These are phyloP conservation scores for Trametes punicea DNA, from an alignment of 768 basidiomycete species.

Conservation along the genomic window DNA sequence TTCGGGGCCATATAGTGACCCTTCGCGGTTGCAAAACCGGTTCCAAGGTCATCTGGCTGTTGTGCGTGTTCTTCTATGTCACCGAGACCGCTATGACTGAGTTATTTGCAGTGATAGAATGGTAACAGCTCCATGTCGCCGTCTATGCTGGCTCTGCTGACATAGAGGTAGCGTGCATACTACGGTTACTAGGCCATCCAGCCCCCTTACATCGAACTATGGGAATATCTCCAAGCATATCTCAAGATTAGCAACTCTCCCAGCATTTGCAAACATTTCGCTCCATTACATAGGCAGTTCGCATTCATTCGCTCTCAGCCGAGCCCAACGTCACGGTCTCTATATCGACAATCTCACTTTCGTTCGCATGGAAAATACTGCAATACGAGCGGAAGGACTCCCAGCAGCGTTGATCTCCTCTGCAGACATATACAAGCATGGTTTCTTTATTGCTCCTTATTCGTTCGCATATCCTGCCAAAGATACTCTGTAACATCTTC, in stretches of 20 bases:
- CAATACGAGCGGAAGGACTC: neutral
- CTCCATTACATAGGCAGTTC: constrained; percentile 1
- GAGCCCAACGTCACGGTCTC: neutral
- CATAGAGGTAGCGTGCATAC: constrained; percentile 50
- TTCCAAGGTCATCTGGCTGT: constrained; percentile 90
- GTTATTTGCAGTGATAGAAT: constrained; percentile 49
- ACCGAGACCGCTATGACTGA: neutral
- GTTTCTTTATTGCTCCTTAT: constrained; percentile 27
- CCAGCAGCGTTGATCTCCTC: neutral
- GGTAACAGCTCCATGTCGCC: constrained; percentile 31
- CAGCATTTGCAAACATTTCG: constrained; percentile 15
- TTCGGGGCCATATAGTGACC: constrained; percentile 83
- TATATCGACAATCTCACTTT: neutral
- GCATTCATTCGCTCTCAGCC: neutral
- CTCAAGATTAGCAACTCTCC: constrained; percentile 6
- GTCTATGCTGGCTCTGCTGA: neutral
- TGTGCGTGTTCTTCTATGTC: constrained; percentile 38
- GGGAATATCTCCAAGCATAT: constrained; percentile 27
- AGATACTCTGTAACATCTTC: neutral
- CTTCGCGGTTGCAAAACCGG: constrained; percentile 90
- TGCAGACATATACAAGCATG: constrained; percentile 17
- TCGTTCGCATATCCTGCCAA: constrained; percentile 5
- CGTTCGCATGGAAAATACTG: neutral
- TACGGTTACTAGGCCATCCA: constrained; percentile 49
- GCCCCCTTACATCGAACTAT: constrained; percentile 28